A percentile compares a stretch with the other conserved stretches of the same genome.
Evolutionary conservation across 2,329 filamentous ascomycete genomes (phyloP).

Genomic region (Fusarium siculi): DNA sequence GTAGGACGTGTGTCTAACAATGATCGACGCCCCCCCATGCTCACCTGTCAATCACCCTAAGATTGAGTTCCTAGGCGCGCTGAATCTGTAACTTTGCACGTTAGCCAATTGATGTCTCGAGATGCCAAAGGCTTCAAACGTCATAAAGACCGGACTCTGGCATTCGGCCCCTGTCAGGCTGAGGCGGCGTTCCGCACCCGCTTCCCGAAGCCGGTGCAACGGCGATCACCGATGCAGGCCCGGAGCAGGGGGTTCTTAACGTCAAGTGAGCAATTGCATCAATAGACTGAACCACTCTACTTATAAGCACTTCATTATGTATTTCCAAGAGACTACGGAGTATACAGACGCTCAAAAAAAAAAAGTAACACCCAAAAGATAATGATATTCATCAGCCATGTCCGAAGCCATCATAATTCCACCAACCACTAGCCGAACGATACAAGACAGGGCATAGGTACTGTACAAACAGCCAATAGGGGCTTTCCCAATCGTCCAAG

Average conservation of each 20-base stretch:
- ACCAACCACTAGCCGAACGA: neutral
- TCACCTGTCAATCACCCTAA: slow-evolving; percentile 8
- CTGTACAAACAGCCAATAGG: neutral
- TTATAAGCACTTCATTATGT: neutral
- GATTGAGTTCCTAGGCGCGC: slow-evolving; percentile 20
- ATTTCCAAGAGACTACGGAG: neutral
- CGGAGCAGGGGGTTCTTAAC: slow-evolving; percentile 7
- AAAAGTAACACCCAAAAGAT: neutral
- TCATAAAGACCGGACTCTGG: neutral
- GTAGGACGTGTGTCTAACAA: neutral
- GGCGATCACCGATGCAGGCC: slow-evolving; percentile 42
- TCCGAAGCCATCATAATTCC: slow-evolving; percentile 35
- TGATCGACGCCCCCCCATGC: slow-evolving; percentile 5
- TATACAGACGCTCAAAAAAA: neutral
- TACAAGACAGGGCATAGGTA: neutral
- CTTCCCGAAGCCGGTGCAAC: slow-evolving; percentile 31
- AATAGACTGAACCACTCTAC: neutral
- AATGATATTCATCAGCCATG: slow-evolving; percentile 2
- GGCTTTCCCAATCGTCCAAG: neutral
- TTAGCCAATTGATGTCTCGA: slow-evolving; percentile 1
- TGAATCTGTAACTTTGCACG: neutral
- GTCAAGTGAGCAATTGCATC: slow-evolving; percentile 3
- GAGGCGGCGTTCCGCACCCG: slow-evolving; percentile 26
- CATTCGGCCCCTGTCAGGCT: slow-evolving; percentile 39
- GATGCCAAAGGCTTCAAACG: slow-evolving; percentile 16